Percentiles rank a stretch among this genome's conserved stretches.
Conservation (phyloP, 169 alveolate genomes). For the Pseudocohnilembus persalinus region DNA sequence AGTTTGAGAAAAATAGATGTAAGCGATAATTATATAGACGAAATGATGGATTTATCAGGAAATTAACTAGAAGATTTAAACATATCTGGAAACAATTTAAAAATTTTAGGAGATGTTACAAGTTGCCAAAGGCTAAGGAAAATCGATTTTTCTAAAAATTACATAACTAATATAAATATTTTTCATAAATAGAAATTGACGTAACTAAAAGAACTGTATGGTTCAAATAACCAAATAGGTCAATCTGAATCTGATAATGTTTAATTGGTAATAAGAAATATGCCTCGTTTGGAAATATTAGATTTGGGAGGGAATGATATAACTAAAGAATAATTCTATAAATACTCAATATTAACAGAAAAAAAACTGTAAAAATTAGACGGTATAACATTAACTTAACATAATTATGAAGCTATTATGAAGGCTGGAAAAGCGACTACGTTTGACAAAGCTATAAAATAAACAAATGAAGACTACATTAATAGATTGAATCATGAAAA, state of each 20-base stretch:
- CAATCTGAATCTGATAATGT: slow-evolving; percentile 4
- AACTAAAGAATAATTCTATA: background rate
- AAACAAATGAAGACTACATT: slow-evolving; percentile 20
- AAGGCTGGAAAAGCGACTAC: background rate
- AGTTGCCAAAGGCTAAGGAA: background rate
- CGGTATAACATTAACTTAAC: slow-evolving; percentile 9
- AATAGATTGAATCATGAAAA: slow-evolving; percentile 15
- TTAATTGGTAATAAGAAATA: background rate
- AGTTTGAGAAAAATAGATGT: background rate
- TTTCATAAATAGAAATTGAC: background rate
- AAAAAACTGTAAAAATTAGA: background rate
- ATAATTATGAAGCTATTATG: background rate
- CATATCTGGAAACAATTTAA: background rate
- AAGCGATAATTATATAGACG: background rate
- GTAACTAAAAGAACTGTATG: background rate
- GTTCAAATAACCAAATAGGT: slow-evolving; percentile 11
- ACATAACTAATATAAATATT: too few species aligned
- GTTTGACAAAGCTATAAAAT: slow-evolving; percentile 9
- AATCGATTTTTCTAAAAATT: background rate
- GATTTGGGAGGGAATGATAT: slow-evolving; percentile 7
- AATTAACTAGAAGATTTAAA: background rate
- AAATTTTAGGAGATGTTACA: background rate
- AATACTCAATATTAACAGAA: slow-evolving; percentile 7
- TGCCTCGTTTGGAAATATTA: slow-evolving; percentile 1
- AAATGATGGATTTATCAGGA: background rate